A percentile compares a stretch with the other conserved stretches of the same genome.
Conservation (phyloP, 1,284 basidiomycete species). For the Exobasidium rhododendri region DNA sequence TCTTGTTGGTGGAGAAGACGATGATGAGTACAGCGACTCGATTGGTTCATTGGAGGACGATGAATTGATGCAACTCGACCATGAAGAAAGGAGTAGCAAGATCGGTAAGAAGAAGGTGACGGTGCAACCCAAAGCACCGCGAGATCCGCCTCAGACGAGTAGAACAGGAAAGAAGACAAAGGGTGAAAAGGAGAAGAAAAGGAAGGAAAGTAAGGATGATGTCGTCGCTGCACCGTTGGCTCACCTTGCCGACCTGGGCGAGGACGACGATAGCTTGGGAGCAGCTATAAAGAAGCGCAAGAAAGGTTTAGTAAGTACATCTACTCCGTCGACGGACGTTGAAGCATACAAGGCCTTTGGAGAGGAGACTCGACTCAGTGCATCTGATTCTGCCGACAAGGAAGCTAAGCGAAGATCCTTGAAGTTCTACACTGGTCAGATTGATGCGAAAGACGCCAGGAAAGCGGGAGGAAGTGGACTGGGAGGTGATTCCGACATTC, state of each 20-base stretch:
- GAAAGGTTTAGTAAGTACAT: conserved; percentile 11
- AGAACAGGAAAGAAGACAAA: conserved; percentile 18
- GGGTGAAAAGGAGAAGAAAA: background rate
- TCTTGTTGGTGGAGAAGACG: conserved; percentile 7
- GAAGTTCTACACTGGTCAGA: conserved; percentile 48
- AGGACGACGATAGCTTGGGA: conserved; percentile 22
- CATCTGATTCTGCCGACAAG: conserved; percentile 43
- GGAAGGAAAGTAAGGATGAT: background rate
- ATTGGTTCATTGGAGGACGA: conserved; percentile 37
- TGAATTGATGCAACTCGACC: conserved; percentile 34
- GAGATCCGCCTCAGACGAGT: background rate
- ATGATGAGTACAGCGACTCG: conserved; percentile 25
- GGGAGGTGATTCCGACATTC: conserved; percentile 51
- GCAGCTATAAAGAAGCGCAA: conserved; percentile 6
- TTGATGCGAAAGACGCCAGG: conserved; percentile 29
- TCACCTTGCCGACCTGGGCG: conserved; percentile 26
- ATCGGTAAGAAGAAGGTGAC: conserved; percentile 10
- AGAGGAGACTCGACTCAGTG: conserved; percentile 41
- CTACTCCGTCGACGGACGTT: conserved; percentile 16
- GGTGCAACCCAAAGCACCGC: background rate
- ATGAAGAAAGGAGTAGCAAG: conserved; percentile 33
- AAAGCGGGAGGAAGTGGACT: conserved; percentile 24
- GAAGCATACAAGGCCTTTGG: conserved; percentile 33
- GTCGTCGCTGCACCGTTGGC: conserved; percentile 26
- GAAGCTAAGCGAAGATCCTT: conserved; percentile 35